A percentile compares a stretch with the other conserved stretches of the same genome.
These are phyloP conservation scores for Lantana camara DNA, from an alignment of 257 asterid genomes.

Conservation along the genomic window DNA sequence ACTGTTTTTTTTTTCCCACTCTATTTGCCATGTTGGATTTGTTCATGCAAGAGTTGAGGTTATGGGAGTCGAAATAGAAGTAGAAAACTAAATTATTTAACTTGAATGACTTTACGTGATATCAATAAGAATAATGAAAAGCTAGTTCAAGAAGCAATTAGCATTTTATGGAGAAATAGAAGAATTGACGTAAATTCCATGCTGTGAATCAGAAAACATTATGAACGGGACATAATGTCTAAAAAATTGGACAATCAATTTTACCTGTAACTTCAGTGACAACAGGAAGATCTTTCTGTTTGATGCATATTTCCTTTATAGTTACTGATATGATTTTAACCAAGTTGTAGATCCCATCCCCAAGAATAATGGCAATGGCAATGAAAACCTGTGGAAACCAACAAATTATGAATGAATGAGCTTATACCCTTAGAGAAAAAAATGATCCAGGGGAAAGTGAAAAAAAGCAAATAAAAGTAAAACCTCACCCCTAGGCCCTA, in stretches of 20 bases:
- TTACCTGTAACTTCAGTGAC: conserved; percentile 58
- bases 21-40: neutral
- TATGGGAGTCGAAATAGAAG: neutral
- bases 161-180: conserved; percentile 17
- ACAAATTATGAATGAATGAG: conserved; percentile 18
- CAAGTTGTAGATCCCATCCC: conserved; percentile 95
- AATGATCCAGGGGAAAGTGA: neutral
- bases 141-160: neutral
- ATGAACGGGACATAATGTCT: neutral
- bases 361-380: conserved; percentile 84
- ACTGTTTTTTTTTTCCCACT: neutral
- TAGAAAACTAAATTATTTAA: neutral
- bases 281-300: conserved; percentile 54
- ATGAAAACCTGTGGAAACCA: conserved; percentile 68
- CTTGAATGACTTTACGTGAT: conserved; percentile 1
- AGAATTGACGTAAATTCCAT: neutral
- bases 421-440: neutral
- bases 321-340: conserved; percentile 74
- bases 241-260: conserved; percentile 18
- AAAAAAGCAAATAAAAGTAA: neutral
- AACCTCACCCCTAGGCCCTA: neutral
- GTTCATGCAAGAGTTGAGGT: conserved; percentile 9
- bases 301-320: conserved; percentile 57
- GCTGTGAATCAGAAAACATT: conserved; percentile 5
- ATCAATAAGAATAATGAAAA: neutral